phyloP scores from a whole-genome alignment of 306 rosid species.

The Sphenostylis stenocarpa region DNA sequence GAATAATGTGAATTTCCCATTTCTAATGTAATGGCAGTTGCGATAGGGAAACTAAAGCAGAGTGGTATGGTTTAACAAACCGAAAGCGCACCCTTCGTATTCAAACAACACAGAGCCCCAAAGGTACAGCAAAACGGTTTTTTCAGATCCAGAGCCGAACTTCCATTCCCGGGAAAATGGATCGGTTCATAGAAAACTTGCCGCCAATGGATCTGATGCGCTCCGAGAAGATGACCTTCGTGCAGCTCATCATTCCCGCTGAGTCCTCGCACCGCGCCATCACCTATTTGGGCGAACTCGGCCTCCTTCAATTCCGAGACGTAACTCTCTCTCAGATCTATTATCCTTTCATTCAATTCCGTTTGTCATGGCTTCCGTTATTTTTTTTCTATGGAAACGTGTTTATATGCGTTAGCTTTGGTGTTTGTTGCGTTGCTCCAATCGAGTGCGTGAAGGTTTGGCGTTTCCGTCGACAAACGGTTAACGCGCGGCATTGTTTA shows the following conservation, averaged over 20 bases:
- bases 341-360: neutral
- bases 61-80: slow-evolving; percentile 29
- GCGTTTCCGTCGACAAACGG: neutral
- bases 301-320: slow-evolving; percentile 83
- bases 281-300: slow-evolving; percentile 81
- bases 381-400: neutral
- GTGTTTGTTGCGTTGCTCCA: neutral
- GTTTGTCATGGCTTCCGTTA: no score
- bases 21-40: slow-evolving; percentile 44
- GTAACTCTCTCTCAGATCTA: slow-evolving; percentile 52
- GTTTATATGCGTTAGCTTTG: neutral
- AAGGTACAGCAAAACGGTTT: neutral
- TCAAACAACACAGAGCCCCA: slow-evolving; percentile 13
- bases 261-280: slow-evolving; percentile 91
- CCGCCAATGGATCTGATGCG: slow-evolving; percentile 96
- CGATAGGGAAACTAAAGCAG: slow-evolving; percentile 34
- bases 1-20: slow-evolving; percentile 19
- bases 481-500: neutral
- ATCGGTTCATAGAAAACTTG: slow-evolving; percentile 53
- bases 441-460: neutral
- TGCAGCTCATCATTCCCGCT: slow-evolving; percentile 85
- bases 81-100: slow-evolving; percentile 25
- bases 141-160: slow-evolving; percentile 47
- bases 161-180: slow-evolving; percentile 58
- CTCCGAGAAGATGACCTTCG: slow-evolving; percentile 89